A percentile compares a stretch with the other conserved stretches of the same genome.
These are phyloP conservation scores for Ophiognomonia clavigignenti-juglandacearum DNA, from an alignment of 2,329 filamentous ascomycete species.

Conservation along the genomic window DNA sequence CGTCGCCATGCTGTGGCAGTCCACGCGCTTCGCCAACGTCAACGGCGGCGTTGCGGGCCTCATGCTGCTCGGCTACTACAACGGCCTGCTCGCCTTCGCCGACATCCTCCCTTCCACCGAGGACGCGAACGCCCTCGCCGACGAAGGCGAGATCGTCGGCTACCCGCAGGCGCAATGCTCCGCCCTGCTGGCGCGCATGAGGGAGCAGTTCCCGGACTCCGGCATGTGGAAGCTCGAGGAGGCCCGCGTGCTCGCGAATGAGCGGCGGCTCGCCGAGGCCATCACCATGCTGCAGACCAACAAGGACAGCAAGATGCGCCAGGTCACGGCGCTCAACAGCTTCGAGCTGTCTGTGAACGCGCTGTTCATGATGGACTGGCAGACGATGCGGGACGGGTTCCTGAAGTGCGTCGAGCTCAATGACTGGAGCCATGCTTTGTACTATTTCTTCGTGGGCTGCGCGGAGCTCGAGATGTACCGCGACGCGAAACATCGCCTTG, in stretches of 20 bases:
- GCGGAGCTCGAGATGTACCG: slow-evolving; percentile 81
- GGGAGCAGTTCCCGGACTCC: slow-evolving; percentile 71
- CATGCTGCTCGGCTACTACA: slow-evolving; percentile 80
- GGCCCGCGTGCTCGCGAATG: slow-evolving; percentile 67
- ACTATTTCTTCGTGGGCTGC: slow-evolving; percentile 81
- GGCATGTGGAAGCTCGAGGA: slow-evolving; percentile 87
- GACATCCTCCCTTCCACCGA: slow-evolving; percentile 72
- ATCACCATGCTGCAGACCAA: slow-evolving; percentile 59
- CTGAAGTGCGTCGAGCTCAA: slow-evolving; percentile 72
- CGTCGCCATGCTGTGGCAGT: slow-evolving; percentile 83
- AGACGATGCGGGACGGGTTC: slow-evolving; percentile 69
- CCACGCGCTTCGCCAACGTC: slow-evolving; percentile 78
- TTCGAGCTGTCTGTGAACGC: slow-evolving; percentile 79
- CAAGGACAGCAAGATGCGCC: slow-evolving; percentile 70
- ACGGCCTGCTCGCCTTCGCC: slow-evolving; percentile 76
- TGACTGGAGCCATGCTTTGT: slow-evolving; percentile 85
- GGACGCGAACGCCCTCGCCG: slow-evolving; percentile 41
- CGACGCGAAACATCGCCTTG: slow-evolving; percentile 40
- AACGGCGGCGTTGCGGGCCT: slow-evolving; percentile 89
- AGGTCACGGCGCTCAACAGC: slow-evolving; percentile 77
- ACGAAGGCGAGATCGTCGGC: slow-evolving; percentile 56
- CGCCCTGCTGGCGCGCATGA: slow-evolving; percentile 67
- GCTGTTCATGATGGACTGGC: slow-evolving; percentile 76
- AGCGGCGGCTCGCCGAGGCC: slow-evolving; percentile 61
- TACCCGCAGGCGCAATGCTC: slow-evolving; percentile 68